These are phyloP conservation scores for Ophiosphaerella narmari DNA, from an alignment of 2,329 filamentous ascomycete species.

Conservation along the genomic window DNA sequence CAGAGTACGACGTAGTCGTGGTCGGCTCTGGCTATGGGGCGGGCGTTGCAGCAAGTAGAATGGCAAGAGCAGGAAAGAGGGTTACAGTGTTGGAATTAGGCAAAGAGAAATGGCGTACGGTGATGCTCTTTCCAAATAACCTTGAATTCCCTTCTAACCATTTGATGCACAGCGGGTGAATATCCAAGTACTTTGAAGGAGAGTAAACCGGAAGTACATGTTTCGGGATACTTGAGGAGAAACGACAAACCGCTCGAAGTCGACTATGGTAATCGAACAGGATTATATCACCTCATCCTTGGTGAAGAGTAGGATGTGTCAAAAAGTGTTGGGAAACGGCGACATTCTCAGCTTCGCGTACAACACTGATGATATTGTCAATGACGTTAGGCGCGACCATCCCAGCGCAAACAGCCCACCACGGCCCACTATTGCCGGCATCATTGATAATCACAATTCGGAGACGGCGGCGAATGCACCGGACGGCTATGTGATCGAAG, in stretches of 20 bases:
- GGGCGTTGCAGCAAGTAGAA: constrained; percentile 66
- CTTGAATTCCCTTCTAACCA: neutral
- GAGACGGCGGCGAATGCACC: constrained; percentile 53
- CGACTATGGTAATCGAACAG: constrained; percentile 55
- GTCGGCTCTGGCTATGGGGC: constrained; percentile 73
- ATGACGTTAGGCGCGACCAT: constrained; percentile 59
- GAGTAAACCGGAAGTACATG: constrained; percentile 58
- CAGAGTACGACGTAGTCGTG: constrained; percentile 67
- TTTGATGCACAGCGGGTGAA: constrained; percentile 52
- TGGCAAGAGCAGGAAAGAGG: constrained; percentile 63
- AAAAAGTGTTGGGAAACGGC: constrained; percentile 64
- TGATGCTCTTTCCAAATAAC: neutral
- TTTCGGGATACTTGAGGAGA: constrained; percentile 58
- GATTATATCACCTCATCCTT: constrained; percentile 66
- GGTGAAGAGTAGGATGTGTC: constrained; percentile 66
- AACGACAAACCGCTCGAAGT: constrained; percentile 41
- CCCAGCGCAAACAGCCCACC: constrained; percentile 59
- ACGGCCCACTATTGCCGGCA: constrained; percentile 66
- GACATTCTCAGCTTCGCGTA: constrained; percentile 70
- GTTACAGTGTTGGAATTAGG: constrained; percentile 70
- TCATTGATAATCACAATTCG: constrained; percentile 63
- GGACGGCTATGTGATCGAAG: constrained; percentile 68
- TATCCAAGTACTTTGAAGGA: constrained; percentile 59
- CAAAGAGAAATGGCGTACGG: constrained; percentile 62
- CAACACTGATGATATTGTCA: constrained; percentile 62